Evolutionary conservation across 768 basidiomycete genomes (phyloP), one percentile per base, ranked within the genome.

Genomic region (Boletus vermiculosoides): DNA sequence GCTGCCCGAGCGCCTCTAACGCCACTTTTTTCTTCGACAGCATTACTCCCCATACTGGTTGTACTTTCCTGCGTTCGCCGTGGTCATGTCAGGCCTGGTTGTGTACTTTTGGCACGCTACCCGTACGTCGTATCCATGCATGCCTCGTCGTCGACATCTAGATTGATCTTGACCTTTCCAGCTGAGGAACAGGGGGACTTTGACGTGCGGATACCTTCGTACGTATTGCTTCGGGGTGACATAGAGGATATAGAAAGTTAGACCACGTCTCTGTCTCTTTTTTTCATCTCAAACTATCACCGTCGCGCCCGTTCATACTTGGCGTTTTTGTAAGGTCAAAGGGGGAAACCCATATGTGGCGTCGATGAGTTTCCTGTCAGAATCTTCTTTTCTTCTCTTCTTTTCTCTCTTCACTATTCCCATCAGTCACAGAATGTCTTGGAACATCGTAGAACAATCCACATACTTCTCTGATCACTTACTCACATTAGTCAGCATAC

Each of bases 11-110:
- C 20, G 5, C 2, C 16, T 37, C 54, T 62, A 22, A 63, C 30
- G 4, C 30, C 20, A 9, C 48, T 36, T 15, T n/a, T n/a, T 45
- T 25, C 45, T 33, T 45, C 28, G 54, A 53, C 61, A 93, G 90
- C 87, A 91, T 63, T 93, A 87, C 73, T 71, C 74, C 44, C 92
- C 92, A 16, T 94, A 84, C 74, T 94, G 92, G 91, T 77, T 94
- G 9, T 94, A 94, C 77, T 94, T 94, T 74, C 75, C 86, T 55
- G 82, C 92, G 1, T 94, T 88, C 65, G 80, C 71, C 0, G 77
- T 92, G 39, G 83, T 92, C 59, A 75, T 94, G 46, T 46, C 72
- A 20, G 92, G 92, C 2, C 80, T 94, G 2, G 75, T 94, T 63
- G 80, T 85, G 22, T 94, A 94, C 73, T 94, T 94, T 76, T 94